Percentiles rank a stretch among this genome's conserved stretches.
Conservation (phyloP, 192 early-diverging fungal genomes). For the Nowakowskiella sp. region DNA sequence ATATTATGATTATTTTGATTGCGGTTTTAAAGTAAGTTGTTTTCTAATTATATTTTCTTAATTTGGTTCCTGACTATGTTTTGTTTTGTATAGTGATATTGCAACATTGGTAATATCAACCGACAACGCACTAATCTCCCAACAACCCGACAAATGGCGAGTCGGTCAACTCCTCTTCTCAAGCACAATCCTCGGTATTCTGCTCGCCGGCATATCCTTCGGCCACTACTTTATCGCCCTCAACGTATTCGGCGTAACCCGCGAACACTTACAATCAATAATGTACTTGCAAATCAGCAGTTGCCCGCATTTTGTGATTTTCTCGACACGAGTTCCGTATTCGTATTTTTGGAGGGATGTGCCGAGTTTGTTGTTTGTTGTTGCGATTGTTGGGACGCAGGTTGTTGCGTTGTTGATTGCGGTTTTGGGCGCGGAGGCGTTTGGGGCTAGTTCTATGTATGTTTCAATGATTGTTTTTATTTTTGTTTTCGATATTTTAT, state of each 20-base stretch:
- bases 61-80: background rate
- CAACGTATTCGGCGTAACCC: constrained; percentile 29
- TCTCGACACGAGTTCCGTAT: background rate
- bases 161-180: constrained; percentile 84
- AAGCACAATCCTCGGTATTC: constrained; percentile 65
- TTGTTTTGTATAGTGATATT: constrained; percentile 5
- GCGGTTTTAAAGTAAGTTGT: constrained; percentile 84
- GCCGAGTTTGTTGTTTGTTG: background rate
- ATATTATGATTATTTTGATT: constrained; percentile 77
- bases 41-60: constrained; percentile 15
- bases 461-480: background rate
- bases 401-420: background rate
- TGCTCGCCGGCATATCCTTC: constrained; percentile 71
- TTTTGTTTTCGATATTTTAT: constrained; percentile 3
- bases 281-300: background rate
- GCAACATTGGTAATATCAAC: constrained; percentile 86
- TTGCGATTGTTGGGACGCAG: background rate
- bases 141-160: constrained; percentile 87
- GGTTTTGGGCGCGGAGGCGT: background rate
- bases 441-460: background rate
- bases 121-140: constrained; percentile 88
- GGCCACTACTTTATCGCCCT: constrained; percentile 75
- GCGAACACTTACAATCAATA: constrained; percentile 19
- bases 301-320: background rate
- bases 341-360: background rate